Percentiles rank a stretch among this genome's conserved stretches.
These are phyloP conservation scores for Aquilaria sinensis DNA, from an alignment of 345 rosid species.

Conservation along the genomic window DNA sequence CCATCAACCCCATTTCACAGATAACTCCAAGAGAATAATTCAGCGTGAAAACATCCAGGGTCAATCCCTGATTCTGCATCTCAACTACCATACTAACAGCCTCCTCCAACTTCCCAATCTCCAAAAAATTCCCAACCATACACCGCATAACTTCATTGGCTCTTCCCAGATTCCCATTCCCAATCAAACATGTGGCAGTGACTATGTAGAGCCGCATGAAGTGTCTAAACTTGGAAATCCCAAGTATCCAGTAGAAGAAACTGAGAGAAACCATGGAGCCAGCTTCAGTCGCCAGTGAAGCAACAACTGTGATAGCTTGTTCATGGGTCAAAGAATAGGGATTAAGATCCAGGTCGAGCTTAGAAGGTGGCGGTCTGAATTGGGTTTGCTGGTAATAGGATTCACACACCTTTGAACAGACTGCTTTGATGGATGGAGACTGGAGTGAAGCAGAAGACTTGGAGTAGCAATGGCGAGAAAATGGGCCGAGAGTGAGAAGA, in stretches of 20 bases:
- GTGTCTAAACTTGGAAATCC: conserved; percentile 48
- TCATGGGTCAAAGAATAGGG: conserved; percentile 55
- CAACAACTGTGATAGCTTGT: conserved; percentile 63
- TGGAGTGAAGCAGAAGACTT: conserved; percentile 24
- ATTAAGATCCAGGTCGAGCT: conserved; percentile 32
- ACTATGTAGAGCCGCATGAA: conserved; percentile 80
- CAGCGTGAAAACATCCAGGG: conserved; percentile 31
- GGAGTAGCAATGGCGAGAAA: conserved; percentile 13
- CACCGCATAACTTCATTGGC: conserved; percentile 62
- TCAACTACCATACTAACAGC: conserved; percentile 68
- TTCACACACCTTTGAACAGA: conserved; percentile 49
- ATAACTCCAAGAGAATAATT: conserved; percentile 43
- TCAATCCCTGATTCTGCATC: conserved; percentile 66
- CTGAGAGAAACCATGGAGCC: conserved; percentile 81
- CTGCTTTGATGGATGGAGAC: conserved; percentile 32
- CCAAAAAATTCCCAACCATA: conserved; percentile 67
- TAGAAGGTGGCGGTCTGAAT: conserved; percentile 26
- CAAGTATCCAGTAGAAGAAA: conserved; percentile 73
- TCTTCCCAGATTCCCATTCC: conserved; percentile 53
- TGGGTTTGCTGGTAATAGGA: conserved; percentile 40
- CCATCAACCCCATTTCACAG: conserved; percentile 40
- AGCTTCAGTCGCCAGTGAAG: conserved; percentile 65
- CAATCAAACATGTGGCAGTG: conserved; percentile 46
- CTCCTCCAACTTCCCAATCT: conserved; percentile 64
- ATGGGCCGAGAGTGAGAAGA: conserved; percentile 21